Evolutionary conservation across 768 basidiomycete species (phyloP).

Genomic region (Mycena albidolilacea): DNA sequence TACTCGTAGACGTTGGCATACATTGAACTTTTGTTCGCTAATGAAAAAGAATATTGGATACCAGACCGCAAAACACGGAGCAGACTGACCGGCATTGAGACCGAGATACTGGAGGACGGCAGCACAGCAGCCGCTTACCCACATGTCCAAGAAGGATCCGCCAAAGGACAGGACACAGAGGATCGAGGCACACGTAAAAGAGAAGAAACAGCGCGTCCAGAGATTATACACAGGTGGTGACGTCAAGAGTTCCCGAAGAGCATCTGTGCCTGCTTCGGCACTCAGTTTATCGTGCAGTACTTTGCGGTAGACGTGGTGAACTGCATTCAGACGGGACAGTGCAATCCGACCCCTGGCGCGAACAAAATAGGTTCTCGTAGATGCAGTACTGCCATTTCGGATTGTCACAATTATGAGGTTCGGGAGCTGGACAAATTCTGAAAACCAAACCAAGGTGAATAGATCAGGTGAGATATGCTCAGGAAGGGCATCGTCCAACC

Average conservation of each 20-base stretch:
- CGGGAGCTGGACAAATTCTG: conserved; percentile 87
- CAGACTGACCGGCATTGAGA: conserved; percentile 64
- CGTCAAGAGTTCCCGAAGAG: conserved; percentile 74
- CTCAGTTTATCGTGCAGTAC: conserved; percentile 89
- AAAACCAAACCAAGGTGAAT: not conserved
- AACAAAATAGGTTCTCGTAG: conserved; percentile 89
- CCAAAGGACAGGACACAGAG: conserved; percentile 90
- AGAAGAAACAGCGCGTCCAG: conserved; percentile 76
- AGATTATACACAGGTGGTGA: conserved; percentile 79
- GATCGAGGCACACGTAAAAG: conserved; percentile 83
- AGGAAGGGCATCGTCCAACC: conserved; percentile 49
- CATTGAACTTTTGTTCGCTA: conserved; percentile 86
- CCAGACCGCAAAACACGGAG: not conserved
- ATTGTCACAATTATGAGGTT: conserved; percentile 87
- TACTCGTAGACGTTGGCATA: conserved; percentile 98
- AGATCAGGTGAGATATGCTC: conserved; percentile 14
- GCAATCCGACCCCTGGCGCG: conserved; percentile 86
- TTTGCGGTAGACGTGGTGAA: conserved; percentile 88
- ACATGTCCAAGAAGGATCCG: conserved; percentile 87
- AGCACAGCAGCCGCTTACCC: conserved; percentile 80
- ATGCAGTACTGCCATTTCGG: conserved; percentile 78
- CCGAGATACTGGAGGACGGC: conserved; percentile 84
- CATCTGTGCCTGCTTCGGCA: conserved; percentile 78
- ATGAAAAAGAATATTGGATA: not conserved
- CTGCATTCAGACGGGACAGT: conserved; percentile 84